These are phyloP conservation scores for Phlyctochytrium bullatum DNA, from an alignment of 192 early-diverging fungal species.

Conservation along the genomic window DNA sequence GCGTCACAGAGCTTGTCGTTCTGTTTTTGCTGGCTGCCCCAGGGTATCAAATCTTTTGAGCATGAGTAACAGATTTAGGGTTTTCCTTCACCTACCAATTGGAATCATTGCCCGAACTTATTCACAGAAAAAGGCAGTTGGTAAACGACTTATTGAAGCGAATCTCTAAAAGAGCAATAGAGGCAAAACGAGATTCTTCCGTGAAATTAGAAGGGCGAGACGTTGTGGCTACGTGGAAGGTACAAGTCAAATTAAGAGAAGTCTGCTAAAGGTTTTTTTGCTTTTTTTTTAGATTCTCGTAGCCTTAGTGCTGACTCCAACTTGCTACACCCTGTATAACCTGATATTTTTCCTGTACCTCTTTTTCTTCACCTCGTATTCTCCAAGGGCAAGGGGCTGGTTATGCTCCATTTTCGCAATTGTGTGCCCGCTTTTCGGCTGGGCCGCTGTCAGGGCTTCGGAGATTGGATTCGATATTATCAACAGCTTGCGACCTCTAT, in stretches of 20 bases:
- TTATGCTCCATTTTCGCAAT: slow-evolving; percentile 38
- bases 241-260: too few species aligned
- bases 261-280: slow-evolving; percentile 10
- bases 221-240: slow-evolving; percentile 95
- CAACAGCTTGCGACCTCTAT: slow-evolving; percentile 81
- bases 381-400: slow-evolving; percentile 26
- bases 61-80: not conserved
- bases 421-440: slow-evolving; percentile 52
- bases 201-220: slow-evolving; percentile 95
- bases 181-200: slow-evolving; percentile 81
- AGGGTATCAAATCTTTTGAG: slow-evolving; percentile 55
- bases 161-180: slow-evolving; percentile 14
- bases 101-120: not conserved
- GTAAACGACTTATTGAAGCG: not conserved
- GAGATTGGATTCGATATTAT: slow-evolving; percentile 45
- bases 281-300: slow-evolving; percentile 52
- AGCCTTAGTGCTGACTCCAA: slow-evolving; percentile 69
- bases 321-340: slow-evolving; percentile 70
- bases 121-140: not conserved
- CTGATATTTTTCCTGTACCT: slow-evolving; percentile 59
- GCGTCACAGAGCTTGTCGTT: slow-evolving; percentile 66
- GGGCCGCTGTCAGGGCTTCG: slow-evolving; percentile 34
- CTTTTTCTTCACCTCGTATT: slow-evolving; percentile 38
- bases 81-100: not conserved
- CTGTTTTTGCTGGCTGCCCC: slow-evolving; percentile 80